These are phyloP conservation scores for Cercospora sojina DNA, from an alignment of 2,329 filamentous ascomycete species.

Conservation along the genomic window DNA sequence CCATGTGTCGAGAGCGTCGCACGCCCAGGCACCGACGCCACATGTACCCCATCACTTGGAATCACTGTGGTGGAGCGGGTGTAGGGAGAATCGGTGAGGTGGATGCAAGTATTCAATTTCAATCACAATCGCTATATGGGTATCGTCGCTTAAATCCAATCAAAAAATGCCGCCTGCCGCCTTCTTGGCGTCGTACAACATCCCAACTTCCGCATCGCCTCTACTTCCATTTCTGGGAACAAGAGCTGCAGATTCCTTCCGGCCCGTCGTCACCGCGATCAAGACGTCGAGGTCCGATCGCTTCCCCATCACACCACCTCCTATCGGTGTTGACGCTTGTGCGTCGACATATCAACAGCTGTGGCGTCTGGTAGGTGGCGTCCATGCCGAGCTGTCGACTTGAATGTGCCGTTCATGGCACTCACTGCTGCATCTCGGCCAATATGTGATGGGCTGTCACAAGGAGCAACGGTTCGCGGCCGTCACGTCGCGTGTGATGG, in stretches of 20 bases:
- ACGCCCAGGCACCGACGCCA: background rate
- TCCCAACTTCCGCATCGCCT: background rate
- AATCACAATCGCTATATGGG: slow-evolving; percentile 15
- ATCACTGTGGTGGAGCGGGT: background rate
- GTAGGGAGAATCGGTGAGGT: background rate
- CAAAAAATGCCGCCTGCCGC: slow-evolving; percentile 6
- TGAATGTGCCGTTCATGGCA: background rate
- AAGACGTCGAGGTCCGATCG: background rate
- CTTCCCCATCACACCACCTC: background rate
- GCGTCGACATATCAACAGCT: background rate
- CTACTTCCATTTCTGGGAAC: background rate
- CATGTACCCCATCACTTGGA: background rate
- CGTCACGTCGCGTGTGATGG: background rate
- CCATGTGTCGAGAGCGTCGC: background rate
- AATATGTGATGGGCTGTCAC: slow-evolving; percentile 9
- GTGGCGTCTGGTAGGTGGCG: background rate
- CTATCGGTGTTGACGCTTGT: background rate
- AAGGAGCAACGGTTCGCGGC: background rate
- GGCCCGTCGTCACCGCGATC: background rate
- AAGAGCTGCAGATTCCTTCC: background rate
- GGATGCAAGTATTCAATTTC: slow-evolving; percentile 1
- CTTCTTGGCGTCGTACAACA: slow-evolving; percentile 2
- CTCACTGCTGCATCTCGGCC: slow-evolving; percentile 1
- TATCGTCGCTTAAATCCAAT: slow-evolving; percentile 14
- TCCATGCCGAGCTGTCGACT: background rate